These are phyloP conservation scores for Yamadazyma oceani DNA, from an alignment of 1,139 yeast species.

Conservation along the genomic window DNA sequence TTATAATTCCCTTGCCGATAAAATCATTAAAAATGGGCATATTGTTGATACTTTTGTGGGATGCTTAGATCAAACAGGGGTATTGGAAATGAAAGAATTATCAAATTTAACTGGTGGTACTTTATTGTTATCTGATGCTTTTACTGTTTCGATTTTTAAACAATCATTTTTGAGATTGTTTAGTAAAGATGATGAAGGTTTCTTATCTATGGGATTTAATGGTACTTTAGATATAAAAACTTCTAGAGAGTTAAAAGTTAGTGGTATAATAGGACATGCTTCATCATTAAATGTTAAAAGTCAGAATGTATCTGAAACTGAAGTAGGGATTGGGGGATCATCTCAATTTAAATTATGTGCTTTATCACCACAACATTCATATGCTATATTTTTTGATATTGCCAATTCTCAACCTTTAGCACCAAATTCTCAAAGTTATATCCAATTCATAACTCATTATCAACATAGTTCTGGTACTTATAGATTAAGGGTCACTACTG, in stretches of 20 bases:
- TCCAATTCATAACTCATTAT: constrained; percentile 74
- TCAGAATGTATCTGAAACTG: constrained; percentile 83
- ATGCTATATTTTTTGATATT: constrained; percentile 86
- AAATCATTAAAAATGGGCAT: constrained; percentile 72
- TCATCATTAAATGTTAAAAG: constrained; percentile 65
- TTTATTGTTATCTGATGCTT: constrained; percentile 86
- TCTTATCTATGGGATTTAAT: constrained; percentile 82
- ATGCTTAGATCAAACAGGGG: constrained; percentile 96
- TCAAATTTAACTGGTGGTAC: constrained; percentile 94
- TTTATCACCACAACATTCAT: constrained; percentile 81
- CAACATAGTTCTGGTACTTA: constrained; percentile 81
- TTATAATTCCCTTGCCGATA: constrained; percentile 76
- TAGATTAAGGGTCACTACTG: constrained; percentile 89
- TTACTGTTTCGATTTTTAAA: constrained; percentile 94
- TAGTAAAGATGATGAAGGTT: constrained; percentile 83
- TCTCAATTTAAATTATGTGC: constrained; percentile 84
- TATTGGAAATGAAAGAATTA: constrained; percentile 91
- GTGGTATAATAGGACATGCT: constrained; percentile 95
- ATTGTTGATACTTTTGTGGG: constrained; percentile 95
- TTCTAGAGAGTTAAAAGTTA: constrained; percentile 82
- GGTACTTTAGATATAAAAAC: constrained; percentile 86
- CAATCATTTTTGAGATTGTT: constrained; percentile 89
- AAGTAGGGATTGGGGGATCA: constrained; percentile 91
- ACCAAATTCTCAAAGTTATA: constrained; percentile 53
- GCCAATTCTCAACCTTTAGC: constrained; percentile 52